Base-by-base conservation (phyloP, 73 alveolate species). In the Chromera velia region DNA sequence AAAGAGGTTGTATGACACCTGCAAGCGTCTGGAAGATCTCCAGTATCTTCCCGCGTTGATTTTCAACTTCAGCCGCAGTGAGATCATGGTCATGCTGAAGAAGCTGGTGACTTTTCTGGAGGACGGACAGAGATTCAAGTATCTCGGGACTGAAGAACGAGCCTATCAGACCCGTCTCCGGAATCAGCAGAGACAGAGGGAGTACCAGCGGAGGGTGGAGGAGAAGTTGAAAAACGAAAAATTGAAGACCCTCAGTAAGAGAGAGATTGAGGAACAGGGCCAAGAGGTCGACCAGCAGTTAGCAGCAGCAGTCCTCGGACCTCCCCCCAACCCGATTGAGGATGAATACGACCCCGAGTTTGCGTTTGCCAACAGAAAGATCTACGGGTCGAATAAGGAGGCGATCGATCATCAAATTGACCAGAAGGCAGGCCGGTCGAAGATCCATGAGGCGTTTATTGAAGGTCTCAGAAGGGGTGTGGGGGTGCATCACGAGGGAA, bases 401-500 rank as follows among this genome's bases (percentile, higher is more conserved):
- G n/a, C n/a, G n/a, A n/a, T n/a, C n/a, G n/a, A n/a, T n/a, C n/a
- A n/a, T n/a, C n/a, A n/a, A n/a, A n/a, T n/a, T n/a, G n/a, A n/a
- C n/a, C n/a, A n/a, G n/a, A n/a, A n/a, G n/a, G n/a, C n/a, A n/a
- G n/a, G n/a, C n/a, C n/a, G n/a, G n/a, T n/a, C n/a, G n/a, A n/a
- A n/a, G n/a, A n/a, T n/a, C n/a, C n/a, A n/a, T n/a, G n/a, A n/a
- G n/a, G n/a, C n/a, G n/a, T 0, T 28, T 47, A 17, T 67, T 27
- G 46, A 28, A 10, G 74, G n/a, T n/a, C 47, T 30, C 13, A 68
- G 80, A 77, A 46, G 86, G 28, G 86, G 86, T 1, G 48, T 79
- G 34, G 86, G 86, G 22, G 70, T 70, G 74, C 86, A 79, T 66
- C 86, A 79, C 68, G 86, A 79, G 49, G 86, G 86, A 28, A 9